These are phyloP conservation scores for Leptographium wingfieldii DNA, from an alignment of 2,329 filamentous ascomycete species.

Conservation along the genomic window DNA sequence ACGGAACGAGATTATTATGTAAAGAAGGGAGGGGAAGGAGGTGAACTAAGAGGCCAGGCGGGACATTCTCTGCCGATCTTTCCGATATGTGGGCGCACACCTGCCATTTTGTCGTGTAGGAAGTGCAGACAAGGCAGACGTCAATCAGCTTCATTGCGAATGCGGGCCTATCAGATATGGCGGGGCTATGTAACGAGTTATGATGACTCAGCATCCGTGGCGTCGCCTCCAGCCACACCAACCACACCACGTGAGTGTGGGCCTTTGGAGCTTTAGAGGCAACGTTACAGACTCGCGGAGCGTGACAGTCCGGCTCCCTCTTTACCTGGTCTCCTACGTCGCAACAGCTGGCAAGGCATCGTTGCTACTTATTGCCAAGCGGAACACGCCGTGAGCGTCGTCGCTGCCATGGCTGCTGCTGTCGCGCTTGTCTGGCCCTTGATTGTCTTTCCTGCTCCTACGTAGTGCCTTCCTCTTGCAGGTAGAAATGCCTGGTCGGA, in stretches of 20 bases:
- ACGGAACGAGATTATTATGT: neutral
- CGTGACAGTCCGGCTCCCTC: neutral
- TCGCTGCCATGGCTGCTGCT: neutral
- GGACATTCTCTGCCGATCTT: no score
- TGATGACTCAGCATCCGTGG: no score
- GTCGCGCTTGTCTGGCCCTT: neutral
- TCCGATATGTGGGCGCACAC: no score
- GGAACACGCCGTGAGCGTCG: neutral
- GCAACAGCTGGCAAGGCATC: neutral
- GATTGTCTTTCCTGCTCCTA: neutral
- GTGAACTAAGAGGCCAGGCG: neutral
- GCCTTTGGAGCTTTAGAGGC: conserved; percentile 3
- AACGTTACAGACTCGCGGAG: conserved; percentile 10
- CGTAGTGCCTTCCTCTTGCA: neutral
- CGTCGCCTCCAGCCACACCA: no score
- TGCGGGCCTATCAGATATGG: no score
- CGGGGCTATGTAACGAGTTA: no score
- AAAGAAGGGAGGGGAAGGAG: neutral
- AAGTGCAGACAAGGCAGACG: no score
- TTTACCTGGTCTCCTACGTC: neutral
- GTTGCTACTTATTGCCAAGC: neutral
- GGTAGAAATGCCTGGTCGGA: neutral
- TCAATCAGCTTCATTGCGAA: no score
- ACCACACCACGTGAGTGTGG: no score
- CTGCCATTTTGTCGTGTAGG: no score